Base-by-base conservation (phyloP, 2,329 filamentous ascomycete species). In the Fusarium coffeatum region DNA sequence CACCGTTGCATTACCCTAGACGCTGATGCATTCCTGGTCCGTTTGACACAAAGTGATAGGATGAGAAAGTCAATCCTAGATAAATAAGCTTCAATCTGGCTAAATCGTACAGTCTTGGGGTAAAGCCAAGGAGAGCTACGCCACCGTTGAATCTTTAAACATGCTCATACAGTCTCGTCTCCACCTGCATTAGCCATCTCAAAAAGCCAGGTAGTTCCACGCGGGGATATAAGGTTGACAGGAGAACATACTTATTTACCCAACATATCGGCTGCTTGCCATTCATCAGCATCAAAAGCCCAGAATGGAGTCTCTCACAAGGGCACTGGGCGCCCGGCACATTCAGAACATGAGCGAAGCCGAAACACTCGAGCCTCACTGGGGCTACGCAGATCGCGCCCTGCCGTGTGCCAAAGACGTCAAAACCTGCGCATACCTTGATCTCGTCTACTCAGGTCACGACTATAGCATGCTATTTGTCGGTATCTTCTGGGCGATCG, bases 341-440 rank as follows among this genome's bases (percentile, higher is more conserved):
- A 55, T 34, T 2, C 41, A 32, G 28, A 34, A 55, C 10, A 47
- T 46, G 41, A 55, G 22, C 11, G 53, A 55, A 46, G 53, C 53
- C 18, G 34, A 16, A 16, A 34, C 12, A 8, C 41, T 47, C 7
- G 28, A 47, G 9, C 22, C 27, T 11, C 28, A 55, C 5, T 55
- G 41, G 51, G 41, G 51, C 12, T 55, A 55, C 6, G 12, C 51
- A 16, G 41, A 27, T 28, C 51, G 51, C 4, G 41, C 51, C 18
- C 22, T 55, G 7, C 51, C 51, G 4, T 55, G 51, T 25, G 20
- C 16, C 1, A 32, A 15, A 27, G 51, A 55, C 40, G 40, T 0
- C 16, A 55, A 55, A n/a, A 55, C 51, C 8, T 55, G 40, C 28
- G 20, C 32, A 28, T 55, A 55, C 22, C 28, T 55, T 3, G 40